Conservation (phyloP, 257 asterid species). For the Paulownia fortunei region DNA sequence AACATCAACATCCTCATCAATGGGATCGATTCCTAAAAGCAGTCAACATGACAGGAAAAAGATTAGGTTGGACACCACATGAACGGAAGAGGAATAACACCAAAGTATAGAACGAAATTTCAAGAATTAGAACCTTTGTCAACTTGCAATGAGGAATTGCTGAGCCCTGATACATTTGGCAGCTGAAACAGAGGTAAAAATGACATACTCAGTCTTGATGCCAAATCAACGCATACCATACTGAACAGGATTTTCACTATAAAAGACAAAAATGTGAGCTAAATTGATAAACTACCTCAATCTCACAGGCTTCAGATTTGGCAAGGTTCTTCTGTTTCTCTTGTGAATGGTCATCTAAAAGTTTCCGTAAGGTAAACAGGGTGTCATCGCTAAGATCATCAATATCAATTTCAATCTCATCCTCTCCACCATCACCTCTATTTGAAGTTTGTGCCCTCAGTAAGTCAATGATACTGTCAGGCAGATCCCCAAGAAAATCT, state of each 20-base stretch:
- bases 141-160: slow-evolving; percentile 85
- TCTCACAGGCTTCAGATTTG: slow-evolving; percentile 77
- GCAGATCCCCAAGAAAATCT: slow-evolving; percentile 56
- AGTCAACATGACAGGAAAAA: slow-evolving; percentile 23
- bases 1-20: slow-evolving; percentile 82
- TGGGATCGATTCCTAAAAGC: slow-evolving; percentile 55
- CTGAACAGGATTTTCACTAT: not conserved
- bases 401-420: slow-evolving; percentile 83
- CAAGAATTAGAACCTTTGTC: slow-evolving; percentile 69
- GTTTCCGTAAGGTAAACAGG: slow-evolving; percentile 62
- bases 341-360: slow-evolving; percentile 62
- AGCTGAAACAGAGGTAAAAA: slow-evolving; percentile 57
- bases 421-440: slow-evolving; percentile 61
- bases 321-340: slow-evolving; percentile 51
- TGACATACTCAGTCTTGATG: slow-evolving; percentile 21
- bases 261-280: not conserved
- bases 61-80: slow-evolving; percentile 21
- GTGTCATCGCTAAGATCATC: slow-evolving; percentile 68
- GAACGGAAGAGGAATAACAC: slow-evolving; percentile 3
- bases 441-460: slow-evolving; percentile 61
- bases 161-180: slow-evolving; percentile 82
- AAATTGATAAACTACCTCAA: slow-evolving; percentile 60
- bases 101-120: slow-evolving; percentile 20
- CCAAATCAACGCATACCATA: not conserved
- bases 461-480: slow-evolving; percentile 63